A percentile compares a stretch with the other conserved stretches of the same genome.
phyloP scores from a whole-genome alignment of 371 early-diverging fungal species.

The Choanephora cucurbitarum region DNA sequence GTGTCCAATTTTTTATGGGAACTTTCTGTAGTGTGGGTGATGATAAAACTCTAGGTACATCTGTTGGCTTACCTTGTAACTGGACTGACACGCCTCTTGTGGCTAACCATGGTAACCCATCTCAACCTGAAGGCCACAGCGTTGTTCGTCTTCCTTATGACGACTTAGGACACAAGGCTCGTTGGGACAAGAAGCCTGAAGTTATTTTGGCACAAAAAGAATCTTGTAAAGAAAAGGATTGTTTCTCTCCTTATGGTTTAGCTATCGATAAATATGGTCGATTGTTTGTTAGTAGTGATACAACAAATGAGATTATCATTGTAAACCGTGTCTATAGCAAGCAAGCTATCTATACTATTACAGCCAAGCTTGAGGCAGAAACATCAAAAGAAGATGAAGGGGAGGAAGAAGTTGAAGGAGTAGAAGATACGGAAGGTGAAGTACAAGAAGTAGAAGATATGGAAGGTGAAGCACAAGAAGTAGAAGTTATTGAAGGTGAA shows the following conservation, averaged over 20 bases:
- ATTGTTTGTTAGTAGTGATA: constrained; percentile 39
- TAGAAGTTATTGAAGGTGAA: constrained; percentile 5
- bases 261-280: constrained; percentile 43
- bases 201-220: constrained; percentile 31
- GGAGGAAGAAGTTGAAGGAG: not conserved
- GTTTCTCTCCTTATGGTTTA: constrained; percentile 38
- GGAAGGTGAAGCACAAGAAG: too few species aligned
- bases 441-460: constrained; percentile 5
- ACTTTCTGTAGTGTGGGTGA: constrained; percentile 47
- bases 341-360: constrained; percentile 33
- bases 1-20: constrained; percentile 43
- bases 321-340: constrained; percentile 37
- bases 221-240: constrained; percentile 22
- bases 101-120: constrained; percentile 36
- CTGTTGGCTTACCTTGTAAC: constrained; percentile 52
- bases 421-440: too few species aligned
- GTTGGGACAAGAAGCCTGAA: constrained; percentile 40
- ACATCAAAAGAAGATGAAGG: constrained; percentile 1
- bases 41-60: constrained; percentile 31
- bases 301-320: constrained; percentile 43
- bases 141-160: constrained; percentile 43
- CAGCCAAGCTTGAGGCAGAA: constrained; percentile 21
- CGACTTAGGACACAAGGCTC: constrained; percentile 48
- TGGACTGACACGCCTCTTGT: constrained; percentile 52
- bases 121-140: constrained; percentile 31